These are phyloP conservation scores for Scheffersomyces stipitis DNA, from an alignment of 805 yeast genomes.

Conservation along the genomic window DNA sequence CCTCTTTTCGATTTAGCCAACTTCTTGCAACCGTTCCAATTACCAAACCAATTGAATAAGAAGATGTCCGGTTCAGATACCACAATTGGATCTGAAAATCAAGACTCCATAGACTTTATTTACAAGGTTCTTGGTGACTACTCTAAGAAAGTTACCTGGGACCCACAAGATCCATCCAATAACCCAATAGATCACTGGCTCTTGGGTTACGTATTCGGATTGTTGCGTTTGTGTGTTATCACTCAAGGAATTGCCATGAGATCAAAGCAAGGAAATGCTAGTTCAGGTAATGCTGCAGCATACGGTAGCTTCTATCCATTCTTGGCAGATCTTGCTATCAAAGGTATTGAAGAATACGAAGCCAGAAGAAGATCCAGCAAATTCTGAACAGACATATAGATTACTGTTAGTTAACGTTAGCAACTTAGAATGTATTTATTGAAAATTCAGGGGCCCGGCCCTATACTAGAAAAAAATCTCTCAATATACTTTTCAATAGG, in stretches of 20 bases:
- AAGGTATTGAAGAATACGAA: conserved; percentile 9
- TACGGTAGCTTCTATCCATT: conserved; percentile 35
- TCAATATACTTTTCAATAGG: too few relatives aligned
- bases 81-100: conserved; percentile 32
- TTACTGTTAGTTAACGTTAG: too few relatives aligned
- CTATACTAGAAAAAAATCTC: too few relatives aligned
- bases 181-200: conserved; percentile 48
- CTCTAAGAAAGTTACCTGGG: conserved; percentile 19
- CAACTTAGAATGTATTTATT: too few relatives aligned
- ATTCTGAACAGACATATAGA: too few relatives aligned
- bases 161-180: conserved; percentile 34
- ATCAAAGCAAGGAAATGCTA: conserved; percentile 50
- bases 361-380: too few relatives aligned
- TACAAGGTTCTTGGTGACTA: not conserved
- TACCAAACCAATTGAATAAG: conserved; percentile 41
- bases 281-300: conserved; percentile 48
- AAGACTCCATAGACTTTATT: conserved; percentile 19
- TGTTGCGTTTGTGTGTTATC: conserved; percentile 55
- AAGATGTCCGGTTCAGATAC: conserved; percentile 12
- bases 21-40: conserved; percentile 52
- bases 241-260: conserved; percentile 64
- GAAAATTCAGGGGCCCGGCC: too few relatives aligned
- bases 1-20: conserved; percentile 64
- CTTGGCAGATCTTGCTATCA: conserved; percentile 31
- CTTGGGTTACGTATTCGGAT: conserved; percentile 56